phyloP scores from a whole-genome alignment of 2,329 filamentous ascomycete genomes.

The Aspergillus novoparasiticus region DNA sequence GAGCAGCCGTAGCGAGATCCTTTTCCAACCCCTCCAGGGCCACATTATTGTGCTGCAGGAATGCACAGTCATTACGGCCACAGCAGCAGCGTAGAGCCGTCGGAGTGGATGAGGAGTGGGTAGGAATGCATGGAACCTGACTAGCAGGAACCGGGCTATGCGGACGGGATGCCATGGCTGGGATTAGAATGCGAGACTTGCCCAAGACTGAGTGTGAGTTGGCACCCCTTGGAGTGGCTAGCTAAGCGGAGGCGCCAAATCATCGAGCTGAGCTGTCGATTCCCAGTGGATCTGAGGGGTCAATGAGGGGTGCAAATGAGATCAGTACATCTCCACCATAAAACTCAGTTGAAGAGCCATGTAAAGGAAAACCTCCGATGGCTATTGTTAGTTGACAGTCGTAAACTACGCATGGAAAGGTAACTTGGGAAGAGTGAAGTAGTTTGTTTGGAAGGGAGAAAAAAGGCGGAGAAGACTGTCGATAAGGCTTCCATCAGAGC shows the following conservation, averaged over 20 bases:
- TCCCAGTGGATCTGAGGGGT: constrained; percentile 5
- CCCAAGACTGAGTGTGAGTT: constrained; percentile 21
- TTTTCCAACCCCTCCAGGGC: constrained; percentile 81
- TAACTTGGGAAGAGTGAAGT: neutral
- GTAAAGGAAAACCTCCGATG: neutral
- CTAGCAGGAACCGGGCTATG: constrained; percentile 27
- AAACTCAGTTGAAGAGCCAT: constrained; percentile 1
- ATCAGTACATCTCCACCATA: constrained; percentile 2
- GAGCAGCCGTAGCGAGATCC: constrained; percentile 82
- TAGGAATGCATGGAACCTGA: constrained; percentile 35
- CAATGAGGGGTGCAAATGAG: constrained; percentile 3
- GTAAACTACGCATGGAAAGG: neutral
- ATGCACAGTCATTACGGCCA: constrained; percentile 75
- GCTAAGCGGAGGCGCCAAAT: constrained; percentile 20
- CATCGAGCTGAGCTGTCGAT: constrained; percentile 18
- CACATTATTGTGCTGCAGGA: constrained; percentile 76
- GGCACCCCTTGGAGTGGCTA: constrained; percentile 32
- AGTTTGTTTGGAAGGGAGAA: neutral
- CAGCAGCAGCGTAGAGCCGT: constrained; percentile 71
- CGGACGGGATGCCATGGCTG: constrained; percentile 30
- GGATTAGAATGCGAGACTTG: constrained; percentile 16
- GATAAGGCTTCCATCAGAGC: neutral
- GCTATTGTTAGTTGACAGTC: neutral
- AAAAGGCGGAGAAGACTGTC: neutral
- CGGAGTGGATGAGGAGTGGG: constrained; percentile 29